phyloP scores from a whole-genome alignment of 495 filamentous ascomycete species.

The Trichoderma orchidacearum region DNA sequence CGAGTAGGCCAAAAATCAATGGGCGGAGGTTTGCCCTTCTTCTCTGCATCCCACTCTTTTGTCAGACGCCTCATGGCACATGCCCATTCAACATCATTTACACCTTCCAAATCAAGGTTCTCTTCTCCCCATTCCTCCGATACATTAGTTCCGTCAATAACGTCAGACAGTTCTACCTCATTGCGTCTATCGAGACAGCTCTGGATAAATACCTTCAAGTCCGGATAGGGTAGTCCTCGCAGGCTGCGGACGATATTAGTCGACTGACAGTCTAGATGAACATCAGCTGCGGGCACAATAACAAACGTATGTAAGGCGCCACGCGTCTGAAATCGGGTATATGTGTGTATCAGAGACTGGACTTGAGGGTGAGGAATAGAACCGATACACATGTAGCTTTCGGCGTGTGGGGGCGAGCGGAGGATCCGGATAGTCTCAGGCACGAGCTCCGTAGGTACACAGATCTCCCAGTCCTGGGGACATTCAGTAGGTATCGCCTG shows the following conservation, averaged over 20 bases:
- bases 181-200: slow-evolving; percentile 22
- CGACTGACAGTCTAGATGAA: slow-evolving; percentile 16
- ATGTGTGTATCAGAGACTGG: slow-evolving; percentile 17
- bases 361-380: background rate
- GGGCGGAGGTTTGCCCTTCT: background rate
- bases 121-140: slow-evolving; percentile 22
- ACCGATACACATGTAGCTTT: background rate
- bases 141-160: slow-evolving; percentile 23
- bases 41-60: background rate
- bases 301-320: slow-evolving; percentile 16
- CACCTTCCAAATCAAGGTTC: slow-evolving; percentile 19
- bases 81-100: slow-evolving; percentile 19
- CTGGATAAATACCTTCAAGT: slow-evolving; percentile 18
- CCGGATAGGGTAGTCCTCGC: slow-evolving; percentile 22
- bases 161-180: slow-evolving; percentile 19
- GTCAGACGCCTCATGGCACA: slow-evolving; percentile 3
- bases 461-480: background rate
- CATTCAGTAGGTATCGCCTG: background rate
- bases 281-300: slow-evolving; percentile 18
- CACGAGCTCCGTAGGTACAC: background rate
- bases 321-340: slow-evolving; percentile 19
- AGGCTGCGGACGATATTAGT: slow-evolving; percentile 18
- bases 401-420: background rate
- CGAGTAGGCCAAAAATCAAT: background rate
- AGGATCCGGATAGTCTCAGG: background rate